Base-by-base conservation (phyloP, 371 early-diverging fungal genomes). In the Nematocida homosporus region DNA sequence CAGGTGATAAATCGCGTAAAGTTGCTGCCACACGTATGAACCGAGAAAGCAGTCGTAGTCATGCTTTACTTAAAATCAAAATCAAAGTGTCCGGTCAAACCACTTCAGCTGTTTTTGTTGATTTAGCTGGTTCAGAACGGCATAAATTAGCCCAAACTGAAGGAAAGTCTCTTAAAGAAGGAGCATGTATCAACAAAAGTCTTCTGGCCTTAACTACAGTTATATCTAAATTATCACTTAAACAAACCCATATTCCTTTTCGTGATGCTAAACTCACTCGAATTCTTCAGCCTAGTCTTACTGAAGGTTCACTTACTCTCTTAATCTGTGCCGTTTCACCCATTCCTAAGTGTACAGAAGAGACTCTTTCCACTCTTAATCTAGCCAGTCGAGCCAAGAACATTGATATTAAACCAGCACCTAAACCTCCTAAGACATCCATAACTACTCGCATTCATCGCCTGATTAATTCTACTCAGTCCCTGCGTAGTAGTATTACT, bases 71-170 rank as follows among this genome's bases (percentile, higher is more conserved):
- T 40, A 92, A 94, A 78, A 91, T 94, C 29, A 75, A 53, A 13
- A 30, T 63, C 4, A 41, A 52, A n/a, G 32, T 56, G n/a, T 27
- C 55, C 34, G 57, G 57, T 10, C 27, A 53, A 13, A 27, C 41
- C 5, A 66, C 72, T 8, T 61, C 67, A 40, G 25, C 78, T 38
- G 56, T 57, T 81, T 97, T 99, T 87, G 97, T 99, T 44, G 99
- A 99, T 87, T 85, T 99, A 79, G 99, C 99, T 35, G 99, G 99
- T 27, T 91, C 92, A 42, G 99, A 99, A 83, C 88, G 98, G 57
- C 81, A 95, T 27, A 97, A 96, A 83, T 87, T 90, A 41, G 95
- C 97, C 1, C 87, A 90, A 40, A 93, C 95, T 1, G 89, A 88
- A 55, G 97, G 95, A 16, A 93, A 91, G 52, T 87, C 92, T 57